A percentile compares a stretch with the other conserved stretches of the same genome.
Conservation (phyloP, 176 grass and related monocot genomes). For the Sorghum bicolor region DNA sequence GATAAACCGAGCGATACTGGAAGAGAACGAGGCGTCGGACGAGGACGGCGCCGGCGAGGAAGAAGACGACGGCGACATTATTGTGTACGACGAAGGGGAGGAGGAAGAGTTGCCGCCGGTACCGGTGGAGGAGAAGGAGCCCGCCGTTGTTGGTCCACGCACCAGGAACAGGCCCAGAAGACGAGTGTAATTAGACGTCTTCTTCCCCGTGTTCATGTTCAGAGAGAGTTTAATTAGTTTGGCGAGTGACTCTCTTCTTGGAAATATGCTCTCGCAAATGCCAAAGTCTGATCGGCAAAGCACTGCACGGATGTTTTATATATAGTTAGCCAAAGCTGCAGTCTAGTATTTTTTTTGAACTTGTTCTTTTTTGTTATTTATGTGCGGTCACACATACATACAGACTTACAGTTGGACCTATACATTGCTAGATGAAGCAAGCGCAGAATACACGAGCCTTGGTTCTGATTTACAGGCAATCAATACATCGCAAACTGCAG, state of each 20-base stretch:
- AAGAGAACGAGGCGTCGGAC: conserved; percentile 48
- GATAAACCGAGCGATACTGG: conserved; percentile 56
- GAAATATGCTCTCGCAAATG: neutral
- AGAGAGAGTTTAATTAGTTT: neutral
- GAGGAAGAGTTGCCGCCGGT: conserved; percentile 7
- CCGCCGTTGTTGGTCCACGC: conserved; percentile 23
- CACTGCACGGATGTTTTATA: neutral
- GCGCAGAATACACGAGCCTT: too few relatives aligned
- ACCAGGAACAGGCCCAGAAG: conserved; percentile 58
- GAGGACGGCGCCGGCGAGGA: neutral
- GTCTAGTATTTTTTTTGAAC: neutral
- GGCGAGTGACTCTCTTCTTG: neutral
- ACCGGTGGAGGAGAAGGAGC: conserved; percentile 31
- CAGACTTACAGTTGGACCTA: too few relatives aligned
- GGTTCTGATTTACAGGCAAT: too few relatives aligned
- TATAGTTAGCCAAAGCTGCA: neutral
- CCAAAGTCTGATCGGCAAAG: neutral
- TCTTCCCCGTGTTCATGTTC: neutral
- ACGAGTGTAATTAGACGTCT: neutral
- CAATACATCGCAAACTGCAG: too few relatives aligned
- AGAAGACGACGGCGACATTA: neutral
- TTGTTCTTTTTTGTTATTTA: neutral
- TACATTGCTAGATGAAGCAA: too few relatives aligned
- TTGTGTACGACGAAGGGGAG: neutral
- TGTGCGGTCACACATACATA: too few relatives aligned